These are phyloP conservation scores for Linnemannia elongata DNA, from an alignment of 192 early-diverging fungal species.

Conservation along the genomic window DNA sequence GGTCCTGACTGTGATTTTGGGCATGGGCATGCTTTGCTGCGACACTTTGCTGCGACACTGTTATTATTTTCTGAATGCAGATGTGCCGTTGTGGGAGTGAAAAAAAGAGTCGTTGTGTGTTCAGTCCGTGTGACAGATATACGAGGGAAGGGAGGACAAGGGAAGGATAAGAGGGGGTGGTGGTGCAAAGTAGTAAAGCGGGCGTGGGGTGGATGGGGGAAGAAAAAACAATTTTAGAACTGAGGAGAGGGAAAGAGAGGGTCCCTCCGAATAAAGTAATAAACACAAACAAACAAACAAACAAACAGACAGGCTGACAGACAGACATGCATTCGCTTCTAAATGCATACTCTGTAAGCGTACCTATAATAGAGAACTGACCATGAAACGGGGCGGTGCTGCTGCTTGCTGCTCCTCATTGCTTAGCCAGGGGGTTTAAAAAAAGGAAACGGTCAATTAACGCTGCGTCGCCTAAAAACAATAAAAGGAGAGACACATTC, in stretches of 20 bases:
- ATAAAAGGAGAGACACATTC: background rate
- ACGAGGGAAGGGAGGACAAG: background rate
- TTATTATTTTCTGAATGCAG: background rate
- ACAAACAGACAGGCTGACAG: background rate
- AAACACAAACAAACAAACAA: background rate
- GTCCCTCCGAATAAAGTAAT: background rate
- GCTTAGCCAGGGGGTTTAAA: background rate
- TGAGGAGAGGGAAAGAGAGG: background rate
- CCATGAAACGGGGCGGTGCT: background rate
- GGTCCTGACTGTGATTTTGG: background rate
- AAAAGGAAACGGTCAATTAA: background rate
- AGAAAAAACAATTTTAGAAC: background rate
- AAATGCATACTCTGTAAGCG: background rate
- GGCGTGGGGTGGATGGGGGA: background rate
- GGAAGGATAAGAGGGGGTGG: background rate
- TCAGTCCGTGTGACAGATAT: background rate
- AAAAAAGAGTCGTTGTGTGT: background rate
- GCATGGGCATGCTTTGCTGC: background rate
- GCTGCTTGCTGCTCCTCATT: background rate
- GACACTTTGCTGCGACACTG: background rate
- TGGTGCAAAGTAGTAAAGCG: background rate
- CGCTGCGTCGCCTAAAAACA: background rate
- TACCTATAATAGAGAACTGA: background rate
- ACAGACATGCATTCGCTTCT: background rate
- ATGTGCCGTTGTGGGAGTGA: background rate